These are phyloP conservation scores for Phytophthora citricola DNA, from an alignment of 352 stramenopile species.

Conservation along the genomic window DNA sequence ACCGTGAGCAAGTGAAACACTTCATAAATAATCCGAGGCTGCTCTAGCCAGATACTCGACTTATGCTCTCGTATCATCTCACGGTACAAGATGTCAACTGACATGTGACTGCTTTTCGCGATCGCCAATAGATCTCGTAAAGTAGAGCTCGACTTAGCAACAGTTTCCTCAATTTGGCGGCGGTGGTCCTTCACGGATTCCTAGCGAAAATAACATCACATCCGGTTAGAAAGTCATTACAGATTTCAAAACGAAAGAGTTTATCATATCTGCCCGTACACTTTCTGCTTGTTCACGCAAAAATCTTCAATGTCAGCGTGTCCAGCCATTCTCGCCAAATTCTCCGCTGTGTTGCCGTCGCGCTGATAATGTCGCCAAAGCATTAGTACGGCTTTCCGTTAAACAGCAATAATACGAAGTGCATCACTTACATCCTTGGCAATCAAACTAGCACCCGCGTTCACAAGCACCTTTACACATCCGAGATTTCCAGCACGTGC, in stretches of 20 bases:
- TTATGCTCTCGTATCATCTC: conserved; percentile 80
- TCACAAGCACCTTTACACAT: conserved; percentile 73
- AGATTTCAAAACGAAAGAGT: neutral
- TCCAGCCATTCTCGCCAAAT: conserved; percentile 61
- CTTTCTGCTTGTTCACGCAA: conserved; percentile 84
- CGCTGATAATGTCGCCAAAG: conserved; percentile 38
- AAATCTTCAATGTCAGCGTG: conserved; percentile 80
- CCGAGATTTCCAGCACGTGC: conserved; percentile 80
- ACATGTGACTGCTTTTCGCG: conserved; percentile 68
- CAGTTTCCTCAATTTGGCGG: conserved; percentile 83
- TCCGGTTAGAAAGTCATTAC: conserved; percentile 8
- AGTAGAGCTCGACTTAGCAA: conserved; percentile 62
- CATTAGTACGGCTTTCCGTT: neutral
- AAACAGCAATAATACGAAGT: neutral
- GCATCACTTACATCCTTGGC: conserved; percentile 74
- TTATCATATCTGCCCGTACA: conserved; percentile 42
- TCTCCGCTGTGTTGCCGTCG: conserved; percentile 81
- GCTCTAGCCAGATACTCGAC: conserved; percentile 74
- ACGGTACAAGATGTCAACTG: conserved; percentile 78
- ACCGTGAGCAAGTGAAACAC: conserved; percentile 77
- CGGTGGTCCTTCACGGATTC: conserved; percentile 89
- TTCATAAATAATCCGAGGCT: conserved; percentile 85
- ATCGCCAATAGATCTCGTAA: conserved; percentile 72
- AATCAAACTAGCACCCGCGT: conserved; percentile 69
- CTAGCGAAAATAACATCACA: conserved; percentile 30